Evolutionary conservation across 1,284 basidiomycete species (phyloP), one percentile per base, ranked within the genome.

Genomic region (Fomitopsis betulina): DNA sequence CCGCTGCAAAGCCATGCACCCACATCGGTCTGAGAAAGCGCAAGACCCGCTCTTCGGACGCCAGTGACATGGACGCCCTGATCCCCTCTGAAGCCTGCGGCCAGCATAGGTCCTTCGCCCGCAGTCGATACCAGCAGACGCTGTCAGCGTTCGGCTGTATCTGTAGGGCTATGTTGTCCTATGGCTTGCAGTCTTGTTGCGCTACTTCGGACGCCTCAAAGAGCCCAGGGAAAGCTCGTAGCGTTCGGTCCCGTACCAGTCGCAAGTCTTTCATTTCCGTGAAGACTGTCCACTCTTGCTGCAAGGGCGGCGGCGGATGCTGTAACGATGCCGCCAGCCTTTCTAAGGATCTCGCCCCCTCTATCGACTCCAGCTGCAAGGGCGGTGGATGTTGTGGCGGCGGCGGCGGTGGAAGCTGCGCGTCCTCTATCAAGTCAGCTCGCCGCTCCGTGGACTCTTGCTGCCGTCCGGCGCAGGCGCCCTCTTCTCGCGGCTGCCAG

Each of bases 61-160:
- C 49, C 21, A 15, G 37, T 55, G n/a, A 23, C 53, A 25, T 40
- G 37, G n/a, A 60, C 47, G 38, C 43, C 45, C 9, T 25, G 53
- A 37, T 54, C 37, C 68, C 68, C 10, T 58, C 65, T 52, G 60
- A 67, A 37, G 68, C 70, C 17, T 72, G 70, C 40, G 66, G 66
- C 35, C 63, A 68, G 51, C 69, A 72, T 58, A 66, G 58, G 55
- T 65, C 63, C 19, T 64, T 69, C 38, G 70, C 68, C 8, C 67
- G 62, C 32, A 68, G 56, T 53, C 67, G 70, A 49, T 65, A 70
- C 53, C 65, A 64, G 47, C 67, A 69, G 47, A 70, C 69, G 2
- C 62, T 72, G 8, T 56, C 68, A 5, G 67, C 68, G 33, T 72
- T 70, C 51, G 70, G 70, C 3, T 72, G 70, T 55, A 58, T 70